phyloP scores from a whole-genome alignment of 169 alveolate species.

The Plasmodium knowlesi region DNA sequence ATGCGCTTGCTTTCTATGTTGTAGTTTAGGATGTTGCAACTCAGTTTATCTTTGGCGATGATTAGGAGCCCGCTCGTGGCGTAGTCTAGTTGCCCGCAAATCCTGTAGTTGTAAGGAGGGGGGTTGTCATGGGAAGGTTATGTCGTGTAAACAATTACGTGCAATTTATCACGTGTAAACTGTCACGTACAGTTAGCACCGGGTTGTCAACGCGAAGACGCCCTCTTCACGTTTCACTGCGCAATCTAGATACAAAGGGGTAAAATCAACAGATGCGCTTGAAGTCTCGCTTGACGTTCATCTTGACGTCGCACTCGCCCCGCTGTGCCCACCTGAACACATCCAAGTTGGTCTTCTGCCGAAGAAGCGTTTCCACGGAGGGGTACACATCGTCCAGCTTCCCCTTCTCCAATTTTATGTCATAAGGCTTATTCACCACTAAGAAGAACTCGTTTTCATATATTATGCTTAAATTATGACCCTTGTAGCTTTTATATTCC shows the following conservation, averaged over 20 bases:
- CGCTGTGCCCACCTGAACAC: conserved; percentile 26
- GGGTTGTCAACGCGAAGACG: neutral
- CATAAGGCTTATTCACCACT: conserved; percentile 70
- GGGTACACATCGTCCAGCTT: conserved; percentile 56
- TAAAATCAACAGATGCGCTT: neutral
- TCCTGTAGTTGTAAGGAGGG: conserved; percentile 13
- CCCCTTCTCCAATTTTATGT: conserved; percentile 63
- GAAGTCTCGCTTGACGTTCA: too few species aligned
- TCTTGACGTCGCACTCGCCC: too few species aligned
- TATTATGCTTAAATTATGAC: conserved; percentile 42
- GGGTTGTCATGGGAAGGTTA: neutral
- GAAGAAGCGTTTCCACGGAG: conserved; percentile 71
- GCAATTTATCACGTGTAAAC: neutral
- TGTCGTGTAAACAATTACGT: neutral
- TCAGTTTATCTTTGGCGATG: conserved; percentile 63
- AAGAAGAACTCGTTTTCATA: conserved; percentile 62
- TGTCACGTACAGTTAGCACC: too few species aligned
- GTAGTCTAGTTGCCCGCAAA: conserved; percentile 75
- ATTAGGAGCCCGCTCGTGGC: conserved; percentile 75
- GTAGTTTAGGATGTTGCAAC: conserved; percentile 51
- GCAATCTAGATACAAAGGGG: neutral
- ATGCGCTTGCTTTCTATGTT: conserved; percentile 62
- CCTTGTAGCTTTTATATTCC: conserved; percentile 54
- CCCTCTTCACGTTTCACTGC: neutral
- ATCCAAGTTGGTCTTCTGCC: conserved; percentile 28